Percentiles rank a stretch among this genome's conserved stretches.
Evolutionary conservation across 495 filamentous ascomycete species (phyloP).

Genomic region (Aspergillus avenaceus): DNA sequence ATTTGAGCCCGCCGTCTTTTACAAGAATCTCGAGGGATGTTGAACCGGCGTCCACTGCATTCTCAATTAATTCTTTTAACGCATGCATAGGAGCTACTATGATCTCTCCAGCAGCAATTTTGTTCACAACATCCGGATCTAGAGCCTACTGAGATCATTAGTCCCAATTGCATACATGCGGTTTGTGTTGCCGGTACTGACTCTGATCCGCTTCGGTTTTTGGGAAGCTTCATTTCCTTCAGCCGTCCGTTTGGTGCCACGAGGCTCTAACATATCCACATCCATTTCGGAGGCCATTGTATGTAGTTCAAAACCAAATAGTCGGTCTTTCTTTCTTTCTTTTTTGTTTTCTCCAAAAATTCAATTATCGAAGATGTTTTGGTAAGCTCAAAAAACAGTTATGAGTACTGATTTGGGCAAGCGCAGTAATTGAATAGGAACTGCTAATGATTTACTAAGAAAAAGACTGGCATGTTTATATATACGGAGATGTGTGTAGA

Average conservation of each 20-base stretch:
- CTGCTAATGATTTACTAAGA: not conserved
- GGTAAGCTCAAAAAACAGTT: too few relatives aligned
- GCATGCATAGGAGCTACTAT: constrained; percentile 97
- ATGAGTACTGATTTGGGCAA: too few relatives aligned
- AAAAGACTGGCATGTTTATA: too few relatives aligned
- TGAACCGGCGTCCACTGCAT: constrained; percentile 93
- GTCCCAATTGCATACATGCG: not conserved
- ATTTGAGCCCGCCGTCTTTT: constrained; percentile 94
- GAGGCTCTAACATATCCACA: constrained; percentile 33
- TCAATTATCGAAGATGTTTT: too few relatives aligned
- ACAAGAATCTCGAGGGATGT: constrained; percentile 87
- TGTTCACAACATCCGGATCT: constrained; percentile 95
- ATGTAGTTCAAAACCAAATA: not conserved
- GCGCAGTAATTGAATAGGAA: not conserved
- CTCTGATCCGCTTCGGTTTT: constrained; percentile 67
- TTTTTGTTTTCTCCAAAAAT: not conserved
- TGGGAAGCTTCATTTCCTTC: constrained; percentile 37
- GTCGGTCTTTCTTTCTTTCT: not conserved
- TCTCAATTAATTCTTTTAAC: constrained; percentile 96
- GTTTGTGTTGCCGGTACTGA: constrained; percentile 8
- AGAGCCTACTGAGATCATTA: constrained; percentile 55
- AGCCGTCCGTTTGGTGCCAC: constrained; percentile 62
- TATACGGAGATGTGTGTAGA: not conserved
- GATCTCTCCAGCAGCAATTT: constrained; percentile 99
- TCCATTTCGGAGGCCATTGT: constrained; percentile 48